These are phyloP conservation scores for Terana coerulea DNA, from an alignment of 768 basidiomycete species.

Conservation along the genomic window DNA sequence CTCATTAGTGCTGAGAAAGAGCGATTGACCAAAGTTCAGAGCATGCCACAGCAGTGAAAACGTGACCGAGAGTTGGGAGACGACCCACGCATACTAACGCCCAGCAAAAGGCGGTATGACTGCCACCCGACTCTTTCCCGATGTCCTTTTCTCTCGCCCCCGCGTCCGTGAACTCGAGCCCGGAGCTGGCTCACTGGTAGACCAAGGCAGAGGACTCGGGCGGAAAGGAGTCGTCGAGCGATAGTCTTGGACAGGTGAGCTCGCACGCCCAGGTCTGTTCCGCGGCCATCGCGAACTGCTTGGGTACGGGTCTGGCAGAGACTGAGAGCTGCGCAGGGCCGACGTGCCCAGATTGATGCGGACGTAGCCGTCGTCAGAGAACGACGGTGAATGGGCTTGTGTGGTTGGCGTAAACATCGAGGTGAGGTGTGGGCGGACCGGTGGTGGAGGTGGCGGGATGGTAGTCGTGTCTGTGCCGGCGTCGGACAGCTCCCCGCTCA, in stretches of 20 bases:
- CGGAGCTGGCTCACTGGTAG: constrained; percentile 1
- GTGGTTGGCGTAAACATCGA: constrained; percentile 5
- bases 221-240: background rate
- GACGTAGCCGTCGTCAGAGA: background rate
- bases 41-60: too few relatives aligned
- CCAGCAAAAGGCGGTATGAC: constrained; percentile 7
- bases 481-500: background rate
- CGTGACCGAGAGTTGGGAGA: too few relatives aligned
- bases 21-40: too few relatives aligned
- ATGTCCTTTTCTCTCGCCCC: background rate
- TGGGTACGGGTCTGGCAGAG: background rate
- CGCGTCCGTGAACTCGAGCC: background rate
- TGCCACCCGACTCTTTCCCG: background rate
- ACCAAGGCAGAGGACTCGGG: constrained; percentile 7
- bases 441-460: background rate
- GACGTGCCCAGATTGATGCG: background rate
- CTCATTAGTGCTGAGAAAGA: too few relatives aligned
- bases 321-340: background rate
- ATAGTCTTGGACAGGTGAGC: background rate
- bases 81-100: background rate
- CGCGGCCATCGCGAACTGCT: background rate
- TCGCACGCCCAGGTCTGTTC: background rate
- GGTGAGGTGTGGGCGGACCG: background rate
- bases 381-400: background rate
- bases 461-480: background rate